Evolutionary conservation across 441 rosid genomes (phyloP).

Genomic region (Theobroma grandiflorum): DNA sequence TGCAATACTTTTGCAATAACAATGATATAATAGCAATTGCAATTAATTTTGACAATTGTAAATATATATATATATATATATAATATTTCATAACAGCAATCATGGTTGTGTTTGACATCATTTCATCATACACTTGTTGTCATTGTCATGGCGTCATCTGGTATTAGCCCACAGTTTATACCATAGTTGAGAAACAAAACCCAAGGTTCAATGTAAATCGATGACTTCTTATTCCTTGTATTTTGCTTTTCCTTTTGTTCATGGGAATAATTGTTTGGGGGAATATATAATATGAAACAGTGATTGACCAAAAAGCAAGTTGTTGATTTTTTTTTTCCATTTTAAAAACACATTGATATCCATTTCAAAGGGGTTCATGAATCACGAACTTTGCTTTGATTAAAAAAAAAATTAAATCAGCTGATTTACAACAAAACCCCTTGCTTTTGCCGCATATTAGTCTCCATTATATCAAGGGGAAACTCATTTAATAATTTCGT

Average conservation of each 20-base stretch:
- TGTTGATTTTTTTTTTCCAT: background rate
- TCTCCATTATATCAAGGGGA: background rate
- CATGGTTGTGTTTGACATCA: background rate
- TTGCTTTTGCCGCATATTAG: background rate
- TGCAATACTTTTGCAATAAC: background rate
- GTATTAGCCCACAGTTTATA: constrained; percentile 11
- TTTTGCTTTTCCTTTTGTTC: background rate
- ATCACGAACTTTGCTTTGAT: background rate
- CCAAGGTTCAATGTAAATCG: background rate
- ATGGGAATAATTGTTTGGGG: constrained; percentile 2
- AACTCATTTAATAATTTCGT: background rate
- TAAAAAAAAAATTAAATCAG: background rate
- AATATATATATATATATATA: background rate
- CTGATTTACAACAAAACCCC: background rate
- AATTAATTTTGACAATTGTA: background rate
- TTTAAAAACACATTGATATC: background rate
- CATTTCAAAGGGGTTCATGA: background rate
- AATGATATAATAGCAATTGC: background rate
- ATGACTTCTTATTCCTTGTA: background rate
- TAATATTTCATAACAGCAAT: background rate
- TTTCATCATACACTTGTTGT: background rate
- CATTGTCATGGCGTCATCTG: constrained; percentile 17
- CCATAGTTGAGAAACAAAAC: background rate
- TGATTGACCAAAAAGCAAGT: constrained; percentile 1
- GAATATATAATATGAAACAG: constrained; percentile 12